Percentiles rank a stretch among this genome's conserved stretches.
These are phyloP conservation scores for Ceratocystis harringtonii DNA, from an alignment of 2,329 filamentous ascomycete genomes.

Conservation along the genomic window DNA sequence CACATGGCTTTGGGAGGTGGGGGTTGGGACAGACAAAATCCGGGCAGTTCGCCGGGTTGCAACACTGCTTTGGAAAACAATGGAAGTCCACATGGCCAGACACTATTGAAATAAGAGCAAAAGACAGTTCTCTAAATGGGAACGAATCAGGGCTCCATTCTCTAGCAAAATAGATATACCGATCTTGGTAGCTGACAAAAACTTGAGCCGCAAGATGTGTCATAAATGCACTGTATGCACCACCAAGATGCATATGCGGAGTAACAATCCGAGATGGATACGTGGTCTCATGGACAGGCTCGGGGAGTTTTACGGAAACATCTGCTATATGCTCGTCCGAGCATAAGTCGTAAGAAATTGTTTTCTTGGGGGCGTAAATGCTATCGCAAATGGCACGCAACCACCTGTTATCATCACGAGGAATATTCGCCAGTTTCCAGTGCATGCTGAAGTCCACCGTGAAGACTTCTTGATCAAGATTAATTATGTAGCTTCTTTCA, in stretches of 20 bases:
- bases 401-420: constrained; percentile 17
- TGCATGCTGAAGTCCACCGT: constrained; percentile 19
- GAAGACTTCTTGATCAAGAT: constrained; percentile 19
- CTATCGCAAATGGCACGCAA: constrained; percentile 6
- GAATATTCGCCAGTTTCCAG: constrained; percentile 19
- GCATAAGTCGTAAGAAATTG: constrained; percentile 15
- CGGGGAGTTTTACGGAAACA: constrained; percentile 16
- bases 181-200: constrained; percentile 11
- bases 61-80: not conserved
- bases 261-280: constrained; percentile 9
- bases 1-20: not conserved
- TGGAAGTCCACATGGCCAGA: not conserved
- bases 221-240: not conserved
- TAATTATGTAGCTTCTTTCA: not conserved
- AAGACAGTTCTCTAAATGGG: constrained; percentile 19
- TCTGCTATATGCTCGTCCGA: not conserved
- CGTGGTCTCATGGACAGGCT: not conserved
- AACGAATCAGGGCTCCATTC: constrained; percentile 19
- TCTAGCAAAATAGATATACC: constrained; percentile 15
- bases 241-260: not conserved
- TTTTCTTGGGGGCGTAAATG: constrained; percentile 14
- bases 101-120: constrained; percentile 18
- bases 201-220: not conserved
- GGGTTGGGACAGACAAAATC: not conserved
- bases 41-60: not conserved